phyloP scores from a whole-genome alignment of 306 rosid genomes.

The Potentilla sterilis region DNA sequence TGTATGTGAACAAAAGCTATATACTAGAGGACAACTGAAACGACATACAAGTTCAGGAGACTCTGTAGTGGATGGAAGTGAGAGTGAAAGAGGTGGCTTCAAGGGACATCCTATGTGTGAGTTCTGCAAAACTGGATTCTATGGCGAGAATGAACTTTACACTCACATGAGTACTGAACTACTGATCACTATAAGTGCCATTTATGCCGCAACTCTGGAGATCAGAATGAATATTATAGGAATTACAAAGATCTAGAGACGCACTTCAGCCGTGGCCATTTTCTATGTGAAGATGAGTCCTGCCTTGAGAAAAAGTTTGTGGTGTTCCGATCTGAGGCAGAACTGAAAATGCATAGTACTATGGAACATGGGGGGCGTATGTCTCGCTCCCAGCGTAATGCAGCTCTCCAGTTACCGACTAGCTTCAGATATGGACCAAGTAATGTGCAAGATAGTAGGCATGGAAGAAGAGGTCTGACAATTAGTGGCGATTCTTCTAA shows the following conservation, averaged over 20 bases:
- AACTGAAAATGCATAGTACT: constrained; percentile 87
- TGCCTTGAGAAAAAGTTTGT: constrained; percentile 87
- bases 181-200: constrained; percentile 92
- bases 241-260: constrained; percentile 83
- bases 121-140: constrained; percentile 70
- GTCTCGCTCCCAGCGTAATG: constrained; percentile 89
- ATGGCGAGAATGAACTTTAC: constrained; percentile 86
- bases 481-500: not conserved
- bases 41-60: constrained; percentile 73
- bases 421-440: constrained; percentile 62
- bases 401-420: constrained; percentile 96
- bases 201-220: constrained; percentile 87
- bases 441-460: constrained; percentile 24
- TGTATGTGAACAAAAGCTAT: constrained; percentile 90
- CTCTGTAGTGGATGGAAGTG: constrained; percentile 92
- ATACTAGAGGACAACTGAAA: constrained; percentile 66
- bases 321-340: constrained; percentile 74
- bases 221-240: constrained; percentile 60
- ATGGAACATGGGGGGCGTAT: constrained; percentile 83
- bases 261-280: constrained; percentile 80
- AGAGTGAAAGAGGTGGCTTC: constrained; percentile 95
- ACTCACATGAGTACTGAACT: constrained; percentile 86
- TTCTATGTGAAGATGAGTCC: constrained; percentile 89
- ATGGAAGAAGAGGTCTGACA: not conserved
- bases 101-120: constrained; percentile 92